Base-by-base conservation (phyloP, 306 rosid species). In the Echinosophora koreensis region DNA sequence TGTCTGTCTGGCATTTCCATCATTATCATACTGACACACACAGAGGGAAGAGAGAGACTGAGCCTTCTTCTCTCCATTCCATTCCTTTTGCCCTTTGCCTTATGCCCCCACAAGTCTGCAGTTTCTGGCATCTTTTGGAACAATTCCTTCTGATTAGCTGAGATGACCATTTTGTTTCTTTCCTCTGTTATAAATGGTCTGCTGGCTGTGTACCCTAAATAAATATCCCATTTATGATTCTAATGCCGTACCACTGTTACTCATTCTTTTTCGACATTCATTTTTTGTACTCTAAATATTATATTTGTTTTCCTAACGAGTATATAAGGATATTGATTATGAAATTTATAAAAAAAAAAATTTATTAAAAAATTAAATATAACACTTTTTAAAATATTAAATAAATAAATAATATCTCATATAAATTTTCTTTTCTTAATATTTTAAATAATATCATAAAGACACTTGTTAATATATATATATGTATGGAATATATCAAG, bases 111-210 rank as follows among this genome's bases (percentile, higher is more conserved):
- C 72, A 67, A 44, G 27, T 65, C 84, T 79, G 73, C 74, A 34
- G 18, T 79, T 65, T 80, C 82, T 76, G 84, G 6, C 87, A 69
- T 75, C 76, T 76, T 69, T 76, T 80, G 16, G 84, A 84, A 84
- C 85, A 84, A 80, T 84, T 84, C 87, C 85, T 71, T 84, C 80
- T 80, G 55, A 80, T 80, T 50, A 76, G 87, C 84, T 80, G 82
- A 76, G 63, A 28, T 65, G 68, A 8, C 77, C 69, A 68, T 62
- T 84, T 76, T 80, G 63, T 76, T 68, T 52, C 73, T 41, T 57
- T 73, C 72, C 59, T 69, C 61, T 69, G 4, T 49, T 79, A 50
- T 69, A 11, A 68, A 78, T 79, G 55, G 54, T 83, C 79, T 64
- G 69, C 75, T 63, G 13, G 42, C 71, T 77, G 41, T 6, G 39